phyloP scores from a whole-genome alignment of 257 asterid genomes.

The Prunella vulgaris region DNA sequence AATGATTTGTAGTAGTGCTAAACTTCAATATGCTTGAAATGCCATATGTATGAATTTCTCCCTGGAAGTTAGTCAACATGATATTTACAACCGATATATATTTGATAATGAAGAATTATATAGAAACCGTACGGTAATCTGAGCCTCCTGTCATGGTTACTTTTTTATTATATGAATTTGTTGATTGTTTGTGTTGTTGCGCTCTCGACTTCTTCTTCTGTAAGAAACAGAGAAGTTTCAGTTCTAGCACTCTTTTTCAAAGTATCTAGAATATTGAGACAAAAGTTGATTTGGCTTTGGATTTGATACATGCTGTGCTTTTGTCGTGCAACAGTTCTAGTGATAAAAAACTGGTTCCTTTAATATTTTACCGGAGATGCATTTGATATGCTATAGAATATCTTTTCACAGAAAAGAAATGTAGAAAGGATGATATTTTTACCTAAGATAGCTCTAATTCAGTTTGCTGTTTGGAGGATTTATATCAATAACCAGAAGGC shows the following conservation, averaged over 20 bases:
- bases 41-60: neutral
- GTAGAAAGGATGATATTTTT: neutral
- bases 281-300: neutral
- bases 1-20: neutral
- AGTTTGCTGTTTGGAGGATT: neutral
- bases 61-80: neutral
- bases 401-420: neutral
- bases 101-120: slow-evolving; percentile 2
- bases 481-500: neutral
- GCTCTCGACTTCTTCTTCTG: neutral
- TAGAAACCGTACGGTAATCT: neutral
- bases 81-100: neutral
- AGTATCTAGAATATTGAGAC: neutral
- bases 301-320: neutral
- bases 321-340: neutral
- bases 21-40: neutral
- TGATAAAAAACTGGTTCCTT: neutral
- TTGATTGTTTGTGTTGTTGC: slow-evolving; percentile 1
- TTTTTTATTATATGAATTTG: slow-evolving; percentile 5
- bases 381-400: neutral
- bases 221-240: neutral
- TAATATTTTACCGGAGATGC: neutral
- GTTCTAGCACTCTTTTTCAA: too few species aligned
- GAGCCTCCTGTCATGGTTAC: neutral
- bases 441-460: neutral